These are phyloP conservation scores for Mycena floridula DNA, from an alignment of 768 basidiomycete genomes.

Conservation along the genomic window DNA sequence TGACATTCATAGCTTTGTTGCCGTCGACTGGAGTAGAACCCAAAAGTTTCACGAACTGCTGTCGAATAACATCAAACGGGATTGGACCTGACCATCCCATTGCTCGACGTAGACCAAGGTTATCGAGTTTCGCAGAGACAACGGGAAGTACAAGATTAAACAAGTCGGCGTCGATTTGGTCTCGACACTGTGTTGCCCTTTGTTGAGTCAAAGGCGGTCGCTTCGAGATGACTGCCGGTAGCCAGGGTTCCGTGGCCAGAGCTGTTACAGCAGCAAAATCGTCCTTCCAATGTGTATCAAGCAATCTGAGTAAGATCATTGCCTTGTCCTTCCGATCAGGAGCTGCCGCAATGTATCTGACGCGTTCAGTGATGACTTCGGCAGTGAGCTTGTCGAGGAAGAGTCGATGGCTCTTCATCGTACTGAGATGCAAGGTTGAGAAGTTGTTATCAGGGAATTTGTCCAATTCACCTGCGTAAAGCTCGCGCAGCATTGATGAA, in stretches of 20 bases:
- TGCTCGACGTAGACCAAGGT: background rate
- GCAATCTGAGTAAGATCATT: background rate
- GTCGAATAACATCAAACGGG: background rate
- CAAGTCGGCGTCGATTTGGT: background rate
- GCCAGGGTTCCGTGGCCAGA: background rate
- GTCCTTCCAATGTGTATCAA: background rate
- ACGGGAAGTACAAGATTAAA: background rate
- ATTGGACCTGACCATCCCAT: background rate
- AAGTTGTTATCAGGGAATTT: background rate
- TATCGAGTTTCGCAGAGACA: background rate
- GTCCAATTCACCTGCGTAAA: background rate
- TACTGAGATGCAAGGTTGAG: background rate
- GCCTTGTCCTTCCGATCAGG: background rate
- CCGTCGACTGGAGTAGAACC: background rate
- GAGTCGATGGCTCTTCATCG: background rate
- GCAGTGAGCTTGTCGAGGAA: background rate
- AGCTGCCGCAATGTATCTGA: background rate
- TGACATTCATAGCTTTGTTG: too few relatives aligned
- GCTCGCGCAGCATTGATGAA: background rate
- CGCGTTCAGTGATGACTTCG: background rate
- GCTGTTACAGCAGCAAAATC: background rate
- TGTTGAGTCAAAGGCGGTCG: background rate
- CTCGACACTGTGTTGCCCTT: background rate
- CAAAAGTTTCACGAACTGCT: background rate
- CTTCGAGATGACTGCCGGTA: background rate